Base-by-base conservation (phyloP, 139 green algal genomes). In the Pedinophyceae sp. region DNA sequence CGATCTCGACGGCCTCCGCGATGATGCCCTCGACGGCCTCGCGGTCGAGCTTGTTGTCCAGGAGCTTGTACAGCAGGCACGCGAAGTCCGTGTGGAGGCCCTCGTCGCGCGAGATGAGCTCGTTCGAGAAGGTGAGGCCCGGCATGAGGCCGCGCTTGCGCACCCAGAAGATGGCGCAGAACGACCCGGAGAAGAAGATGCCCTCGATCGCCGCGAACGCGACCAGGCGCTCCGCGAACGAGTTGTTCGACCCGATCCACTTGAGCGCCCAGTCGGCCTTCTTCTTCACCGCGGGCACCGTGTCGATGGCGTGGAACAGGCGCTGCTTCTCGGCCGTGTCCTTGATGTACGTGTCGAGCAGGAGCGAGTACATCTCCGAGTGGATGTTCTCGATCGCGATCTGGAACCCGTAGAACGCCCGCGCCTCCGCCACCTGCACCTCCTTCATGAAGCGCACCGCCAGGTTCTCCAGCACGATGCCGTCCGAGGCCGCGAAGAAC, bases 311-410 rank as follows among this genome's bases (percentile, higher is more conserved):
- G 52, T 93, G 74, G 70, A 99, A 97, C 25, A 98, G 76, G 18
- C 67, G 49, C 50, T 76, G 24, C 54, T 79, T 79, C 58, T 75
- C 41, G 26, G 51, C 15, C 0, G 57, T 40, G 65, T 99, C 89
- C 60, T 89, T 89, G 65, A 99, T 93, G 78, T 98, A 98, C 2
- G 79, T 76, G 57, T 99, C 92, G 47, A 99, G 69, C 58, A 99
- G 71, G 59, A 99, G 71, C 58, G 60, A 81, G 83, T 99, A 99
- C 92, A 97, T 99, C 79, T 99, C 92, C 59, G 73, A 86, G 73
- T 99, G 92, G 53, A 99, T 96, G 73, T 99, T 98, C 72, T 99
- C 92, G 55, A 99, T 98, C 40, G 89, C 86, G 23, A 97, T 94
- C 65, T 99, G 92, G 76, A 98, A 99, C 39, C 88, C 88, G 54